Conservation (phyloP, 768 basidiomycete genomes). For the Tulasnella sp. region DNA sequence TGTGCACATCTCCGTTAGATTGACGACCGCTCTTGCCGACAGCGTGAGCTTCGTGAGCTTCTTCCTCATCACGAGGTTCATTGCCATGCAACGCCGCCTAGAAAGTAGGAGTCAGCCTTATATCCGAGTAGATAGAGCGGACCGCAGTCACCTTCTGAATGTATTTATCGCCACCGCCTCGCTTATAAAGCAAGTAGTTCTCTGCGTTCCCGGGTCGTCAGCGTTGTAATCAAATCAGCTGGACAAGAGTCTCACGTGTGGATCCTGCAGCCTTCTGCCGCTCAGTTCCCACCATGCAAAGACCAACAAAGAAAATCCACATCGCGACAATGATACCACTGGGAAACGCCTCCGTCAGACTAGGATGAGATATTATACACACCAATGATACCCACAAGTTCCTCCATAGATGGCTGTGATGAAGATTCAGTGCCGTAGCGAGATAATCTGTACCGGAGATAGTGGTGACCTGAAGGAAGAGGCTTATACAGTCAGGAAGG, state of each 20-base stretch:
- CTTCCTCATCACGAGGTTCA: conserved; percentile 21
- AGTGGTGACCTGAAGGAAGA: neutral
- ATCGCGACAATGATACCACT: conserved; percentile 31
- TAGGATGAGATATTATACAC: neutral
- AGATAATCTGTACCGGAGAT: neutral
- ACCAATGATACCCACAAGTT: too few relatives aligned
- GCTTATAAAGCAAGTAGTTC: conserved; percentile 30
- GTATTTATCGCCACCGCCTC: conserved; percentile 30
- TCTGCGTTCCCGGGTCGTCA: conserved; percentile 22
- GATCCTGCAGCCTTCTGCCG: too few relatives aligned
- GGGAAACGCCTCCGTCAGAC: neutral
- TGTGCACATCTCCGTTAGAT: too few relatives aligned
- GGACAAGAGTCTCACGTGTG: too few relatives aligned
- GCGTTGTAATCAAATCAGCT: conserved; percentile 18
- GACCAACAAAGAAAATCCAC: conserved; percentile 27
- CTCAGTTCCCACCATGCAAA: conserved; percentile 26
- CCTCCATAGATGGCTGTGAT: conserved; percentile 1
- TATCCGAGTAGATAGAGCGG: conserved; percentile 21
- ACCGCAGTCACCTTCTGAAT: conserved; percentile 27
- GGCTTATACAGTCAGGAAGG: too few relatives aligned
- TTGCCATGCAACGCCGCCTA: conserved; percentile 27
- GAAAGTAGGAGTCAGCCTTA: conserved; percentile 28
- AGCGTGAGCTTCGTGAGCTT: too few relatives aligned
- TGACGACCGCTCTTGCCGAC: too few relatives aligned
- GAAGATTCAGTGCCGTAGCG: neutral